phyloP scores from a whole-genome alignment of 805 yeast genomes.

The Kurtzmaniella fragi region DNA sequence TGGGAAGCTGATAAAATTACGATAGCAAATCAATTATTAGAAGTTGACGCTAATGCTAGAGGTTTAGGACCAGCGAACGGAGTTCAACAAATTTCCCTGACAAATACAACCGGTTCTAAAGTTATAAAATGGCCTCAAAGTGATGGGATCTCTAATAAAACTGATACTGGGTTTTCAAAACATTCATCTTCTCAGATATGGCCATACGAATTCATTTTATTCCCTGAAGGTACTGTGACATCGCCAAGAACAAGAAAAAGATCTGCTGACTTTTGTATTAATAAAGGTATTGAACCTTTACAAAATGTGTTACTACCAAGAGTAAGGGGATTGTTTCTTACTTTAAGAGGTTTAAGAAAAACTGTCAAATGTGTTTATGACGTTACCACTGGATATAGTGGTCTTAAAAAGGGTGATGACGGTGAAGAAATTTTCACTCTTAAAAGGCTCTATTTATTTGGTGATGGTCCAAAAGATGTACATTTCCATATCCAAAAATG shows the following conservation, averaged over 20 bases:
- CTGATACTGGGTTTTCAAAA: background rate
- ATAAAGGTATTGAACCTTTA: constrained; percentile 44
- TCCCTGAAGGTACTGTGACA: constrained; percentile 93
- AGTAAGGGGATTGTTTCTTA: constrained; percentile 68
- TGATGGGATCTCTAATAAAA: constrained; percentile 29
- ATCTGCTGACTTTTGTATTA: constrained; percentile 53
- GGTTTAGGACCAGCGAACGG: constrained; percentile 52
- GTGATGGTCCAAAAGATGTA: constrained; percentile 65
- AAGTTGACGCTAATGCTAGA: constrained; percentile 57
- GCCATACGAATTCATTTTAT: constrained; percentile 64
- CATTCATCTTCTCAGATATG: constrained; percentile 15
- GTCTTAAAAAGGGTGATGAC: constrained; percentile 53
- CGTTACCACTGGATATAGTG: constrained; percentile 78
- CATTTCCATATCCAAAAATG: constrained; percentile 61
- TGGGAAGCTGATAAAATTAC: constrained; percentile 74
- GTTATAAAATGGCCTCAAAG: constrained; percentile 3
- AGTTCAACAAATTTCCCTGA: constrained; percentile 24
- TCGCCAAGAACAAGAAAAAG: constrained; percentile 58
- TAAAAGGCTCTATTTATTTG: constrained; percentile 56
- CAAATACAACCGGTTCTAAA: constrained; percentile 13
- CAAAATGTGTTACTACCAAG: constrained; percentile 78
- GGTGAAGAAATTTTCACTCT: constrained; percentile 79
- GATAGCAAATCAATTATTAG: constrained; percentile 50
- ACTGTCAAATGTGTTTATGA: constrained; percentile 66
- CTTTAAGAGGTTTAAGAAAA: constrained; percentile 50